These are phyloP conservation scores for Prunus davidiana DNA, from an alignment of 306 rosid species.

Conservation along the genomic window DNA sequence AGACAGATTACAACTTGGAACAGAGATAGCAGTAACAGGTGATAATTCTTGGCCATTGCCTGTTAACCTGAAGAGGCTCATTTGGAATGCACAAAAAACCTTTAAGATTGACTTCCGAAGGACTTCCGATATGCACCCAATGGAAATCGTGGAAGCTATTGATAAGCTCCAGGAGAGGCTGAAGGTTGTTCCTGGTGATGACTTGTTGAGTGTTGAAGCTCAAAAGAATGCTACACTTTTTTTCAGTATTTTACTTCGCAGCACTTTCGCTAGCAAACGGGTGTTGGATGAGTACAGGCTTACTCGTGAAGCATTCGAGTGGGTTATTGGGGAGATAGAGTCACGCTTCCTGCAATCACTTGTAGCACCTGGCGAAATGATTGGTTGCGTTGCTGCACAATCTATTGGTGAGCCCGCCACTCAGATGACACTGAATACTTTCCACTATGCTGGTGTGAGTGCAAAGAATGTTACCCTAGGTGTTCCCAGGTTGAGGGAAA, in stretches of 20 bases:
- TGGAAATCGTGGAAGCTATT: conserved; percentile 99
- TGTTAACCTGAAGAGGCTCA: conserved; percentile 94
- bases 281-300: conserved; percentile 95
- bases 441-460: conserved; percentile 99
- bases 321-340: conserved; percentile 98
- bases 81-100: conserved; percentile 96
- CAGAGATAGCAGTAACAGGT: conserved; percentile 82
- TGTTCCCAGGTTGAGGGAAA: conserved; percentile 97
- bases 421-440: conserved; percentile 99
- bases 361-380: conserved; percentile 99
- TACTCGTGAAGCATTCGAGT: conserved; percentile 97
- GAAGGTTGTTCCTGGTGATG: conserved; percentile 97
- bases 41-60: conserved; percentile 91
- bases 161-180: conserved; percentile 98
- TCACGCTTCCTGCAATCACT: conserved; percentile 94
- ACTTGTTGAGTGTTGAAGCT: conserved; percentile 85
- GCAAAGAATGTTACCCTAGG: conserved; percentile 98
- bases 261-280: conserved; percentile 94
- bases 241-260: conserved; percentile 87
- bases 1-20: conserved; percentile 80
- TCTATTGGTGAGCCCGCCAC: conserved; percentile 99
- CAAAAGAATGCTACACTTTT: conserved; percentile 95
- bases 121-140: conserved; percentile 98
- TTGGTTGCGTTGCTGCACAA: conserved; percentile 98
- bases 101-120: conserved; percentile 91